A percentile compares a stretch with the other conserved stretches of the same genome.
phyloP scores from a whole-genome alignment of 176 grass and related monocot genomes.

The Aegilops umbellulata region DNA sequence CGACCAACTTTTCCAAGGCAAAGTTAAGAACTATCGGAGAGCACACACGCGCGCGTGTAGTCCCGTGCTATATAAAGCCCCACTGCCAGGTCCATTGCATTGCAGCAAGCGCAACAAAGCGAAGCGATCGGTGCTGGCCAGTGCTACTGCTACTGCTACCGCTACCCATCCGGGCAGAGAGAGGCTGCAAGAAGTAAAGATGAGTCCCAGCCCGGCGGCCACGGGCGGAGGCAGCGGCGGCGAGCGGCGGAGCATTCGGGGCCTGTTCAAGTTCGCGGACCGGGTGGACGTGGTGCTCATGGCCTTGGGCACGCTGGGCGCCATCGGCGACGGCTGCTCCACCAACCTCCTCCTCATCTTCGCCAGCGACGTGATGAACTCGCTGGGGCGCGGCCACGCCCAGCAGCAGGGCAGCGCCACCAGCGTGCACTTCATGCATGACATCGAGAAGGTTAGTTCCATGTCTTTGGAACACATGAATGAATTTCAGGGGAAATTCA shows the following conservation, averaged over 20 bases:
- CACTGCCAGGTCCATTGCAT: slow-evolving; percentile 23
- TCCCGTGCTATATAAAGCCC: slow-evolving; percentile 40
- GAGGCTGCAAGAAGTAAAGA: neutral
- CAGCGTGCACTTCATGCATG: slow-evolving; percentile 67
- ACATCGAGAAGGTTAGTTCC: slow-evolving; percentile 72
- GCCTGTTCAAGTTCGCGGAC: slow-evolving; percentile 82
- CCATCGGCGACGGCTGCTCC: slow-evolving; percentile 88
- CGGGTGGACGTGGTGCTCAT: slow-evolving; percentile 67
- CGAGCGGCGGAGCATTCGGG: slow-evolving; percentile 49
- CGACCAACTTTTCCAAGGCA: slow-evolving; percentile 3
- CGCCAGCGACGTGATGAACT: slow-evolving; percentile 94
- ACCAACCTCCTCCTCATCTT: slow-evolving; percentile 92
- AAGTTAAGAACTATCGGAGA: neutral
- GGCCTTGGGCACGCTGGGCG: slow-evolving; percentile 73
- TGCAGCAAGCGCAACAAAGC: neutral
- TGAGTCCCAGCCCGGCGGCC: slow-evolving; percentile 23
- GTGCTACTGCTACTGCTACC: neutral
- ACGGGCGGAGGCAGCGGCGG: neutral
- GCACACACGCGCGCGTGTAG: neutral
- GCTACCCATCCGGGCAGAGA: neutral
- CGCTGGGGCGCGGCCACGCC: slow-evolving; percentile 54
- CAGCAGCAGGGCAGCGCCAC: neutral
- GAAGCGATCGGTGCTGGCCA: neutral
- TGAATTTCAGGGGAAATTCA: neutral
- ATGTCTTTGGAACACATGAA: neutral